These are phyloP conservation scores for Stevia rebaudiana DNA, from an alignment of 140 eudicot species.

Conservation along the genomic window DNA sequence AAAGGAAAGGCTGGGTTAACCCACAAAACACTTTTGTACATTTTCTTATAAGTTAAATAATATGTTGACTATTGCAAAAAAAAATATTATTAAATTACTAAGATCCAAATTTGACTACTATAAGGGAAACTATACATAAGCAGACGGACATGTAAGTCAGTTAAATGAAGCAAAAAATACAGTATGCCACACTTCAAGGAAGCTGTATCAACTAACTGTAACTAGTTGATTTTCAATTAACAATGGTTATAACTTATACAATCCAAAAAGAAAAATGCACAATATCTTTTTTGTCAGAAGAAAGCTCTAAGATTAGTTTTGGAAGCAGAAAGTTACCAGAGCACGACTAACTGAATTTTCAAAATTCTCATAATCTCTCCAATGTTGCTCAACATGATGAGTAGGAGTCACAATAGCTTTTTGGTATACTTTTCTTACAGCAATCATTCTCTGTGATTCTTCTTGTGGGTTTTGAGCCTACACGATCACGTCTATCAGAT, in stretches of 20 bases:
- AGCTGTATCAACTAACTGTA: not conserved
- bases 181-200: not conserved
- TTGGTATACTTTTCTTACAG: constrained; percentile 78
- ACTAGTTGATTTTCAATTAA: not conserved
- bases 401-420: constrained; percentile 91
- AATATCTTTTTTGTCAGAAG: not conserved
- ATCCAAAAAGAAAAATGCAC: too few species aligned
- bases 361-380: constrained; percentile 97
- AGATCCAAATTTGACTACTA: not conserved
- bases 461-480: constrained; percentile 83
- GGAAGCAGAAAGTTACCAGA: constrained; percentile 48
- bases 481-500: constrained; percentile 16
- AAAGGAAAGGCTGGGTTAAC: not conserved
- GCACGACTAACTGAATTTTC: constrained; percentile 99
- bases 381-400: constrained; percentile 93
- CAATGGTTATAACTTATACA: too few species aligned
- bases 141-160: not conserved
- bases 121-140: not conserved
- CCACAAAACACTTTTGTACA: not conserved
- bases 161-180: not conserved
- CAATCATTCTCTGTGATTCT: constrained; percentile 86
- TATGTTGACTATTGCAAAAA: not conserved
- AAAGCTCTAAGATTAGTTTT: not conserved
- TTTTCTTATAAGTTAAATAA: not conserved
- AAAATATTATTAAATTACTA: not conserved